phyloP scores from a whole-genome alignment of 495 filamentous ascomycete genomes.

The Tricharina praecox region DNA sequence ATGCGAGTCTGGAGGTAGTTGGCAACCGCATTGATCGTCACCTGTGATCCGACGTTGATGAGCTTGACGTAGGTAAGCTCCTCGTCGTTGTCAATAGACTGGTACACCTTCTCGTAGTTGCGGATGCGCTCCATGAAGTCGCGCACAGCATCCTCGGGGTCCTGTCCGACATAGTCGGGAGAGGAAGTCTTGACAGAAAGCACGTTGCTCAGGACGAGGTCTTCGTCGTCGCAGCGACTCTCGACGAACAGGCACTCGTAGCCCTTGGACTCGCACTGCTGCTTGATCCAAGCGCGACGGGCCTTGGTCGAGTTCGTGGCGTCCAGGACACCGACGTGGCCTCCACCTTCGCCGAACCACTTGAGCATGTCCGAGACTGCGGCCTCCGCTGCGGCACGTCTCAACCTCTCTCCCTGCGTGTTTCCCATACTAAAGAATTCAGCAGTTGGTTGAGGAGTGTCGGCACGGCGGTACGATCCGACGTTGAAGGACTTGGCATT shows the following conservation, averaged over 20 bases:
- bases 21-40: slow-evolving; percentile 92
- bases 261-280: slow-evolving; percentile 49
- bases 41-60: slow-evolving; percentile 85
- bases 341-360: slow-evolving; percentile 64
- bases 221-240: slow-evolving; percentile 85
- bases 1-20: slow-evolving; percentile 92
- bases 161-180: slow-evolving; percentile 84
- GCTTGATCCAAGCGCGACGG: slow-evolving; percentile 79
- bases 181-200: slow-evolving; percentile 93
- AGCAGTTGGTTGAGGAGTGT: slow-evolving; percentile 70
- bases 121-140: slow-evolving; percentile 90
- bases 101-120: slow-evolving; percentile 91
- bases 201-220: slow-evolving; percentile 92
- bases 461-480: slow-evolving; percentile 73
- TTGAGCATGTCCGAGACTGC: slow-evolving; percentile 79
- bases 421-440: slow-evolving; percentile 88
- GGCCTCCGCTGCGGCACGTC: slow-evolving; percentile 71
- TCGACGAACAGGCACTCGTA: slow-evolving; percentile 91
- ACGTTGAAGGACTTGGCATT: slow-evolving; percentile 91
- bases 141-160: slow-evolving; percentile 71
- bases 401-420: slow-evolving; percentile 71
- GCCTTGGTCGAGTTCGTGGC: slow-evolving; percentile 74
- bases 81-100: slow-evolving; percentile 74
- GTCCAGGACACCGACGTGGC: slow-evolving; percentile 64
- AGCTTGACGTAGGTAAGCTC: slow-evolving; percentile 94